A percentile compares a stretch with the other conserved stretches of the same genome.
phyloP scores from a whole-genome alignment of 495 filamentous ascomycete genomes.

The Hypoxylon fuscum region DNA sequence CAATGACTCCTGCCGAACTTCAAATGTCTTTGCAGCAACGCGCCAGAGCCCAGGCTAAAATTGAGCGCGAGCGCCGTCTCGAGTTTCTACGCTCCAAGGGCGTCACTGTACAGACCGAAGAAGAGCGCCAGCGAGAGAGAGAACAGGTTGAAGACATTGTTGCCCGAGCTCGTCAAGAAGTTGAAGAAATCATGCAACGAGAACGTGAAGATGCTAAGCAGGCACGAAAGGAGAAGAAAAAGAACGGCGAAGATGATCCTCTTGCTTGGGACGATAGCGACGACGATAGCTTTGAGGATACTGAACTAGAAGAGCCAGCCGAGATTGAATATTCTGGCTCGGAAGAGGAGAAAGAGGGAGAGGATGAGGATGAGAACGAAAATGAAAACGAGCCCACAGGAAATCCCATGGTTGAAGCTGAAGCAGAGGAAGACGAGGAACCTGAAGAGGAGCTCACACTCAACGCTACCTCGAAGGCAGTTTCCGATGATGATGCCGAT shows the following conservation, averaged over 20 bases:
- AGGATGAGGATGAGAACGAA: conserved; percentile 20
- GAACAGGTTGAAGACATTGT: conserved; percentile 87
- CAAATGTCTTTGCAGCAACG: conserved; percentile 71
- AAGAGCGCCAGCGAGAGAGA: conserved; percentile 80
- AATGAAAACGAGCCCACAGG: conserved; percentile 46
- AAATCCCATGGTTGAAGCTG: conserved; percentile 36
- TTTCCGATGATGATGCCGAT: conserved; percentile 55
- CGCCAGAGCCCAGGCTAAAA: conserved; percentile 80
- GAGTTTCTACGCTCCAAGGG: conserved; percentile 80
- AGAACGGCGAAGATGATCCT: conserved; percentile 58
- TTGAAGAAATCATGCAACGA: conserved; percentile 75
- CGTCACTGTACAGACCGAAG: conserved; percentile 81
- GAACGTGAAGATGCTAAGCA: conserved; percentile 77
- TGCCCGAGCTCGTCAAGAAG: conserved; percentile 82
- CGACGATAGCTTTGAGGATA: conserved; percentile 65
- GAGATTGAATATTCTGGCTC: conserved; percentile 58
- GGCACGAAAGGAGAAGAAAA: conserved; percentile 60
- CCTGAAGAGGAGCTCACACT: conserved; percentile 41
- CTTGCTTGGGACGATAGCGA: conserved; percentile 71
- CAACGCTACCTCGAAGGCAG: conserved; percentile 53
- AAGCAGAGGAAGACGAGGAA: conserved; percentile 41
- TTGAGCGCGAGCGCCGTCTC: conserved; percentile 80
- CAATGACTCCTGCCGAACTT: conserved; percentile 75
- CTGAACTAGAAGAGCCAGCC: conserved; percentile 59
- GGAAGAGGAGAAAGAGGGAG: conserved; percentile 52